Percentiles rank a stretch among this genome's conserved stretches.
phyloP scores from a whole-genome alignment of 495 filamentous ascomycete species.

The Aspergillus panamensis region DNA sequence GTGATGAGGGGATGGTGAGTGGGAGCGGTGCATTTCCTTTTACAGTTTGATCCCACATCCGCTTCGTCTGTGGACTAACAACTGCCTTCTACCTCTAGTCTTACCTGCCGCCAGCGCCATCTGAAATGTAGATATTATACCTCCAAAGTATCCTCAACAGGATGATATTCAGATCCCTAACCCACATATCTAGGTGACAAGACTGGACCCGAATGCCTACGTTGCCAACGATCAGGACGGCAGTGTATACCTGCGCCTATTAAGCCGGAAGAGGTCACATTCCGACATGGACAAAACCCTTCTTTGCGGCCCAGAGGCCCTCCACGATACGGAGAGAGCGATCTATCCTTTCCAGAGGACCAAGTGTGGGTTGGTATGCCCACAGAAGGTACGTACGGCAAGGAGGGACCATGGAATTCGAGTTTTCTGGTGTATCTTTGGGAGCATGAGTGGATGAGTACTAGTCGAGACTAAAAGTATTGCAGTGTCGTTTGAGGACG shows the following conservation, averaged over 20 bases:
- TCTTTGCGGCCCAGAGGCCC: conserved; percentile 39
- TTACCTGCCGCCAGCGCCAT: conserved; percentile 47
- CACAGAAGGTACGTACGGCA: conserved; percentile 27
- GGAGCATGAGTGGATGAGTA: neutral
- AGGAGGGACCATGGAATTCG: neutral
- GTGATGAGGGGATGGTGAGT: conserved; percentile 50
- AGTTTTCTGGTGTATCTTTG: neutral
- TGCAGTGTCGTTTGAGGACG: conserved; percentile 41
- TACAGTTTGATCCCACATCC: neutral
- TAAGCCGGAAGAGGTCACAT: conserved; percentile 42
- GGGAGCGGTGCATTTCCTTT: neutral
- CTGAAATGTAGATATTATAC: conserved; percentile 36
- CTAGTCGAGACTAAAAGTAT: neutral
- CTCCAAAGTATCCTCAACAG: neutral
- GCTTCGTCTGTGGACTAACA: conserved; percentile 6
- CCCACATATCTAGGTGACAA: conserved; percentile 36
- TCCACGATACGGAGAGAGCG: conserved; percentile 44
- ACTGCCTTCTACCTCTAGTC: conserved; percentile 24
- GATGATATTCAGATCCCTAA: conserved; percentile 4
- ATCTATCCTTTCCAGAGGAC: conserved; percentile 39
- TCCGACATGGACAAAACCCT: conserved; percentile 45
- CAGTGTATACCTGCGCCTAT: conserved; percentile 40
- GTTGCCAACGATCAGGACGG: conserved; percentile 43
- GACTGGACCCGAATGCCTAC: conserved; percentile 38
- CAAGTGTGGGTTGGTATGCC: conserved; percentile 37